A percentile compares a stretch with the other conserved stretches of the same genome.
Evolutionary conservation across 163 green algal genomes (phyloP).

Genomic region (Smithsoniella earleae): DNA sequence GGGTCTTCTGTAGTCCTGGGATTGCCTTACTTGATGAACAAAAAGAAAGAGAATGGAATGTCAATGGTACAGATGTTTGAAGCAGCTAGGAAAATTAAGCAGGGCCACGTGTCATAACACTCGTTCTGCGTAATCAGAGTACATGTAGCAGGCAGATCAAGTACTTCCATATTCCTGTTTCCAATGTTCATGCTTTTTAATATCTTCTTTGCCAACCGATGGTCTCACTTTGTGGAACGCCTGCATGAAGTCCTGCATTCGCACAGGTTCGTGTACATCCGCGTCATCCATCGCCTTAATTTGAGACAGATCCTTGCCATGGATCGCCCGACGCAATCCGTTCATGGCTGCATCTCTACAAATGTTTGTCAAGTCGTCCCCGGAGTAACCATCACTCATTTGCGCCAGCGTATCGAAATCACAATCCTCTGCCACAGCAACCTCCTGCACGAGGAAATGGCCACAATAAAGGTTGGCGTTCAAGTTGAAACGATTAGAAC

Average conservation of each 20-base stretch:
- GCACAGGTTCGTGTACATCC: slow-evolving; percentile 53
- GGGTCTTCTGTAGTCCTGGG: slow-evolving; percentile 6
- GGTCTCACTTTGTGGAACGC: slow-evolving; percentile 68
- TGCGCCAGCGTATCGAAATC: slow-evolving; percentile 51
- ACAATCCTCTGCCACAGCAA: slow-evolving; percentile 52
- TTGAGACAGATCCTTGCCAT: slow-evolving; percentile 45
- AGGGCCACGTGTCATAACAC: not conserved
- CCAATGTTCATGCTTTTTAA: slow-evolving; percentile 64
- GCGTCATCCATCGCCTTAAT: slow-evolving; percentile 41
- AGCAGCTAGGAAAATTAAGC: not conserved
- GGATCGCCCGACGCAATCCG: slow-evolving; percentile 66
- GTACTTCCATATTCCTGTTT: slow-evolving; percentile 40
- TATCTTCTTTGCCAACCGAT: slow-evolving; percentile 59
- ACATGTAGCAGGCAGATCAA: too few species aligned
- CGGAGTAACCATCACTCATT: slow-evolving; percentile 70
- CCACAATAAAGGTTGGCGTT: slow-evolving; percentile 6
- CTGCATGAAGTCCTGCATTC: slow-evolving; percentile 59
- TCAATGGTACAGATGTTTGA: slow-evolving; percentile 7
- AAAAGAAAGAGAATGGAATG: not conserved
- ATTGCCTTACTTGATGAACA: not conserved
- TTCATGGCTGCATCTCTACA: slow-evolving; percentile 82
- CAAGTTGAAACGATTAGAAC: too few species aligned
- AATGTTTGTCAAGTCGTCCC: slow-evolving; percentile 90
- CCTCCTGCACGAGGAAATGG: slow-evolving; percentile 41
- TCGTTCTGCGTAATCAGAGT: too few species aligned